A percentile compares a stretch with the other conserved stretches of the same genome.
phyloP scores from a whole-genome alignment of 2,329 filamentous ascomycete genomes.

The Aspergillus fijiensis region DNA sequence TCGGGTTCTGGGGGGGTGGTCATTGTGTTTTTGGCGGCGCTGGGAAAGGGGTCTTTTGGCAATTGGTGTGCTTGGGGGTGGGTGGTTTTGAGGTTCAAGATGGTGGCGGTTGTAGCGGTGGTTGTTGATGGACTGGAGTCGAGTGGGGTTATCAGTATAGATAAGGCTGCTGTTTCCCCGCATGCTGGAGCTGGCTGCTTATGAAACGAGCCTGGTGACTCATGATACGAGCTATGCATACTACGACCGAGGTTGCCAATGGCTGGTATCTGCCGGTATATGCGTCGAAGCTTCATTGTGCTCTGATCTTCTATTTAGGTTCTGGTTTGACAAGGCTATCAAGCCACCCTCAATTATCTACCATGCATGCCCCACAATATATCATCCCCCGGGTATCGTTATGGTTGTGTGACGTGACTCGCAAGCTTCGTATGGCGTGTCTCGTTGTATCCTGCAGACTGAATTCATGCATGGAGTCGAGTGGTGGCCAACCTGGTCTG shows the following conservation, averaged over 20 bases:
- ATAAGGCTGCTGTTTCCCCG: not conserved
- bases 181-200: not conserved
- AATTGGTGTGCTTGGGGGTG: not conserved
- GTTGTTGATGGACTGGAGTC: not conserved
- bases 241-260: not conserved
- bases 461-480: not conserved
- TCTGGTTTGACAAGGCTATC: not conserved
- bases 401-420: not conserved
- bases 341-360: not conserved
- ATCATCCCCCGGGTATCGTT: not conserved
- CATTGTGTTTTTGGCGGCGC: constrained; percentile 23
- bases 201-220: not conserved
- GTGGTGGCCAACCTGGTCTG: not conserved
- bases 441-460: not conserved
- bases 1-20: constrained; percentile 20
- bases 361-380: not conserved
- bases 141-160: not conserved
- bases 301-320: not conserved
- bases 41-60: not conserved
- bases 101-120: not conserved
- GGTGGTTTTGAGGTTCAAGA: not conserved
- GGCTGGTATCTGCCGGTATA: no score
- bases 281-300: not conserved
- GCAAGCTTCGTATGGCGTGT: not conserved
- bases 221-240: not conserved